A percentile compares a stretch with the other conserved stretches of the same genome.
phyloP scores from a whole-genome alignment of 2,329 filamentous ascomycete species.

The Teratosphaeria destructans region DNA sequence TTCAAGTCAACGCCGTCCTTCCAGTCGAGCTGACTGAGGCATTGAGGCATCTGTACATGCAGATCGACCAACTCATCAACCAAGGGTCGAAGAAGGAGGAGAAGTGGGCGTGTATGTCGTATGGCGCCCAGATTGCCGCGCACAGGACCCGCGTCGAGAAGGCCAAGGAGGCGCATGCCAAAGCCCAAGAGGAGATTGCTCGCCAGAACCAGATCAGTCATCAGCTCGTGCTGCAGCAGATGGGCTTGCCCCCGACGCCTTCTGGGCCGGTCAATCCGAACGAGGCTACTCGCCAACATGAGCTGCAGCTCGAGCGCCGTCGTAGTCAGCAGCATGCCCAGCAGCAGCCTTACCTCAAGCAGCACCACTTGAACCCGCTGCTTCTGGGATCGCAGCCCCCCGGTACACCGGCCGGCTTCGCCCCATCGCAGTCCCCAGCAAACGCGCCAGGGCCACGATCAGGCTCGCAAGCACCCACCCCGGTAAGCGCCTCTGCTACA shows the following conservation, averaged over 20 bases:
- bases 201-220: slow-evolving; percentile 13
- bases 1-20: slow-evolving; percentile 19
- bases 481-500: background rate
- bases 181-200: slow-evolving; percentile 12
- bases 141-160: slow-evolving; percentile 15
- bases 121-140: slow-evolving; percentile 21
- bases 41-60: slow-evolving; percentile 22
- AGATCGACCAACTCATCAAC: slow-evolving; percentile 26
- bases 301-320: slow-evolving; percentile 14
- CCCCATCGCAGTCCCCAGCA: slow-evolving; percentile 2
- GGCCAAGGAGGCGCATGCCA: slow-evolving; percentile 13
- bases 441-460: background rate
- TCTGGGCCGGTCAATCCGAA: slow-evolving; percentile 1
- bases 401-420: slow-evolving; percentile 2
- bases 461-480: background rate
- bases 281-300: slow-evolving; percentile 11
- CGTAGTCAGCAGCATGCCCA: slow-evolving; percentile 12
- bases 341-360: slow-evolving; percentile 12
- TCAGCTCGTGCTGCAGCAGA: slow-evolving; percentile 14
- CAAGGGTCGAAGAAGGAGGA: slow-evolving; percentile 12
- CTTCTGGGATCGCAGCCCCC: slow-evolving; percentile 8
- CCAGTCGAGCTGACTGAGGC: slow-evolving; percentile 16
- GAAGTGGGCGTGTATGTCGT: slow-evolving; percentile 22
- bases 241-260: slow-evolving; percentile 8
- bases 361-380: slow-evolving; percentile 16